phyloP scores from a whole-genome alignment of 805 yeast genomes.

The Metschnikowia amazonensis region DNA sequence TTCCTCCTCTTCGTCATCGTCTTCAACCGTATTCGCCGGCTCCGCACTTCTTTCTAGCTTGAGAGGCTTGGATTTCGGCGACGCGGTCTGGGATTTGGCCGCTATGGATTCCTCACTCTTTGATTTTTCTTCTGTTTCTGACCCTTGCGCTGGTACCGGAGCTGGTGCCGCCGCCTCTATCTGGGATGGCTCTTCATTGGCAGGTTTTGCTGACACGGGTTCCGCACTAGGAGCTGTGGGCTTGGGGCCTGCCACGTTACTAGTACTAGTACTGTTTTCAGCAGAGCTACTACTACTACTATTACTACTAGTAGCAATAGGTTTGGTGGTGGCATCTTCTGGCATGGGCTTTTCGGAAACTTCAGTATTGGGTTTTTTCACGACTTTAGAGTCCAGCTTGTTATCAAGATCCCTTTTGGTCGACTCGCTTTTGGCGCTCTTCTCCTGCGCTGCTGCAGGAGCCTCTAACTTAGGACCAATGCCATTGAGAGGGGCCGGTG shows the following conservation, averaged over 20 bases:
- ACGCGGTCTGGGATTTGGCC: neutral
- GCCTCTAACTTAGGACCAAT: neutral
- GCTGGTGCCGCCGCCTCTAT: conserved; percentile 3
- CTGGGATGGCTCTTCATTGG: neutral
- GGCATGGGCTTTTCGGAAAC: neutral
- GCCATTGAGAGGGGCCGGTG: neutral
- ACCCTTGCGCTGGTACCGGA: conserved; percentile 5
- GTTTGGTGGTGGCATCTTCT: neutral
- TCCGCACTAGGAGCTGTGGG: conserved; percentile 9
- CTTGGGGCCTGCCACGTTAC: conserved; percentile 1
- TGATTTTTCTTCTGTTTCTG: neutral
- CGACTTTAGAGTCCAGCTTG: conserved; percentile 28
- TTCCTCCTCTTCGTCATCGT: conserved; percentile 29
- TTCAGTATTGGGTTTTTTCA: conserved; percentile 23
- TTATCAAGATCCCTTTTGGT: conserved; percentile 40
- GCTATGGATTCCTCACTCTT: neutral
- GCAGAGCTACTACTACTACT: neutral
- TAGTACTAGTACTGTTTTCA: neutral
- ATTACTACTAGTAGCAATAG: neutral
- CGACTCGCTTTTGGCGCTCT: conserved; percentile 12
- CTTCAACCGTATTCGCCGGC: conserved; percentile 11
- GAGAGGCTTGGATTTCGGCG: neutral
- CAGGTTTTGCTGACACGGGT: conserved; percentile 2
- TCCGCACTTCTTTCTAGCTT: conserved; percentile 5
- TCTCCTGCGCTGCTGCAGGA: neutral